phyloP scores from a whole-genome alignment of 495 filamentous ascomycete species.

The Penicilliopsis zonata region DNA sequence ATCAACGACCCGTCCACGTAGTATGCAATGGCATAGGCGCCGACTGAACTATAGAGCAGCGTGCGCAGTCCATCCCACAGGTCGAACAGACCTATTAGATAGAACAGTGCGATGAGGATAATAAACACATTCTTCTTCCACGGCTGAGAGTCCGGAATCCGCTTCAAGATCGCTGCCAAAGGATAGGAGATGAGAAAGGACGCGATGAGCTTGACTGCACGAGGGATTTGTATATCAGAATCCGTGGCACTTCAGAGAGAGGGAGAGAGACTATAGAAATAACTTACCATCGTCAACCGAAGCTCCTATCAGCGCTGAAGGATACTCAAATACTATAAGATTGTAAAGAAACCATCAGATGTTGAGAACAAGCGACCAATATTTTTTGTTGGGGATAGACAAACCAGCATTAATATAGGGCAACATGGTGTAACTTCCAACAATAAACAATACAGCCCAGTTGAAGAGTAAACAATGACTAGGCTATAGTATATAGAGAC shows the following conservation, averaged over 20 bases:
- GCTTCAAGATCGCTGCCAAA: conserved; percentile 76
- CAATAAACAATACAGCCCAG: background rate
- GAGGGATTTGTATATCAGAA: conserved; percentile 5
- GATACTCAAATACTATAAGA: conserved; percentile 58
- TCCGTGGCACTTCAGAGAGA: background rate
- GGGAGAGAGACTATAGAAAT: background rate
- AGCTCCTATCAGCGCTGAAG: conserved; percentile 53
- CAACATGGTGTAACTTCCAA: conserved; percentile 45
- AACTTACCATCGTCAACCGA: conserved; percentile 75
- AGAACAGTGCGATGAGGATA: conserved; percentile 72
- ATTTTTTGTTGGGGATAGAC: too few relatives aligned
- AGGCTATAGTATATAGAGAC: background rate
- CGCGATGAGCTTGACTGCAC: conserved; percentile 79
- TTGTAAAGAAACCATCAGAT: background rate
- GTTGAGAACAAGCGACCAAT: conserved; percentile 1
- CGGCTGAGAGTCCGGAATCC: conserved; percentile 75
- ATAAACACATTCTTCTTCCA: conserved; percentile 85
- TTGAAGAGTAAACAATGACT: background rate
- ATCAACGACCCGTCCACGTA: conserved; percentile 87
- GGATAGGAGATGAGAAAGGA: conserved; percentile 92
- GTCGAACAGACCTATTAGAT: conserved; percentile 88
- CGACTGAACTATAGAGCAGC: conserved; percentile 63
- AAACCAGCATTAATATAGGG: conserved; percentile 75
- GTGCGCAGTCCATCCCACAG: conserved; percentile 81
- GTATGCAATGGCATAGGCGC: conserved; percentile 70